phyloP scores from a whole-genome alignment of 2,329 filamentous ascomycete species.

The Aureobasidium sp. region DNA sequence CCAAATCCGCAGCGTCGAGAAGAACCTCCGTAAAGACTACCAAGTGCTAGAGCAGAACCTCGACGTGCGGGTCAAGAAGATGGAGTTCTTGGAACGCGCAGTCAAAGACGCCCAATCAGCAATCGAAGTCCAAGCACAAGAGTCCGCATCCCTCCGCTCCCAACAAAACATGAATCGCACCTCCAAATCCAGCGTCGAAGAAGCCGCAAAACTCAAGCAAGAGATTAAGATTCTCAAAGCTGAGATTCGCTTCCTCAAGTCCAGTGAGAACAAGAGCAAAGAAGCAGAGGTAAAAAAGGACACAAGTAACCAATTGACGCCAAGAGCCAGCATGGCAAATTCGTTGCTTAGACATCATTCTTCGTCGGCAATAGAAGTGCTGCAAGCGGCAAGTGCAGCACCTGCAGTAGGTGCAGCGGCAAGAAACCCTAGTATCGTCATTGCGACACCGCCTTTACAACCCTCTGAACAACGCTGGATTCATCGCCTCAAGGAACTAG shows the following conservation, averaged over 20 bases:
- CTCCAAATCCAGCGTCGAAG: constrained; percentile 34
- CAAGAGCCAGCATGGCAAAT: constrained; percentile 34
- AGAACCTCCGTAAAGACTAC: constrained; percentile 85
- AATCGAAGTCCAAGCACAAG: constrained; percentile 44
- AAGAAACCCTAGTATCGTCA: constrained; percentile 25
- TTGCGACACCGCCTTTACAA: constrained; percentile 30
- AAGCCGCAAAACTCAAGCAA: constrained; percentile 50
- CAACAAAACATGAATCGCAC: constrained; percentile 26
- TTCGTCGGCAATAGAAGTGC: constrained; percentile 41
- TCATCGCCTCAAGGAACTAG: constrained; percentile 75
- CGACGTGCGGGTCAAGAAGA: constrained; percentile 69
- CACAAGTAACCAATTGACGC: constrained; percentile 20
- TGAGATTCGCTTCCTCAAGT: constrained; percentile 57
- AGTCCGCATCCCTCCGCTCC: neutral
- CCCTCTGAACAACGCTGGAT: constrained; percentile 70
- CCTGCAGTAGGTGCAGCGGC: neutral
- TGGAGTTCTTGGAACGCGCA: constrained; percentile 77
- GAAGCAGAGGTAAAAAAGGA: neutral
- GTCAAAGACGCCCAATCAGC: constrained; percentile 55
- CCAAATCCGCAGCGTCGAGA: constrained; percentile 77
- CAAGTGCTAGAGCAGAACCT: constrained; percentile 75
- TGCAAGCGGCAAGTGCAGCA: constrained; percentile 13
- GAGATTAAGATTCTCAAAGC: constrained; percentile 54
- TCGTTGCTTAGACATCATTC: constrained; percentile 49
- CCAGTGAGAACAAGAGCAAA: constrained; percentile 11